Evolutionary conservation across 495 filamentous ascomycete genomes (phyloP), one percentile per base, ranked within the genome.

Genomic region (Trichoderma gamsii): DNA sequence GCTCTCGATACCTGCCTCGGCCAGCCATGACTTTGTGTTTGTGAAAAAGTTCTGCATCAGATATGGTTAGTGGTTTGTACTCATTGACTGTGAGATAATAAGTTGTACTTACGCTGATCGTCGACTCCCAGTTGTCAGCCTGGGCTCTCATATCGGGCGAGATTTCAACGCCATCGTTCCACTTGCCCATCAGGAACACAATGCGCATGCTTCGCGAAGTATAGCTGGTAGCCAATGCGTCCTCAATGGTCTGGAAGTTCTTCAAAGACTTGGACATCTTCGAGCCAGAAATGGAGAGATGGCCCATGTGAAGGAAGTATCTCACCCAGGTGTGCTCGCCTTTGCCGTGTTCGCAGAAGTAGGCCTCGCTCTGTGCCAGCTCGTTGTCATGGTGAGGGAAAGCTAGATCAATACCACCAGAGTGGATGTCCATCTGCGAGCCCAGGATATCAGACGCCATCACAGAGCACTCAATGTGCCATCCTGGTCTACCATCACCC

Each of bases 321-420:
- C 94, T 96, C 46, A 96, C 89, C 92, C 93, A 97, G 68, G 92
- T 90, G 71, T 90, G 85, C 66, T 85, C 82, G 32, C 73, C 74
- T 64, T 78, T 76, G 66, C 75, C 78, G 68, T 81, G 76, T 66
- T 82, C 70, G 71, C 83, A 82, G 68, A 78, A 98, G 76, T 92
- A 97, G 32, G 93, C 95, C 76, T 97, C 94, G 70, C 88, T 92
- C 78, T 98, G 95, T 0, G 95, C 95, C 64, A 97, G 79, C 78
- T 97, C 94, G 70, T 97, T 98, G 75, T 97, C 95, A 73, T 97
- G 95, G 77, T 99, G 95, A 1, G 95, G 95, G 77, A 98, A 98
- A 8, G 89, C 88, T 66, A 98, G 83, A 76, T 99, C 95, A 66
- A 97, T 89, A 46, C 95, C 95, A 11, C 95, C 95, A 25, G 91